Evolutionary conservation across 441 rosid species (phyloP).

Genomic region (Populus tomentosa): DNA sequence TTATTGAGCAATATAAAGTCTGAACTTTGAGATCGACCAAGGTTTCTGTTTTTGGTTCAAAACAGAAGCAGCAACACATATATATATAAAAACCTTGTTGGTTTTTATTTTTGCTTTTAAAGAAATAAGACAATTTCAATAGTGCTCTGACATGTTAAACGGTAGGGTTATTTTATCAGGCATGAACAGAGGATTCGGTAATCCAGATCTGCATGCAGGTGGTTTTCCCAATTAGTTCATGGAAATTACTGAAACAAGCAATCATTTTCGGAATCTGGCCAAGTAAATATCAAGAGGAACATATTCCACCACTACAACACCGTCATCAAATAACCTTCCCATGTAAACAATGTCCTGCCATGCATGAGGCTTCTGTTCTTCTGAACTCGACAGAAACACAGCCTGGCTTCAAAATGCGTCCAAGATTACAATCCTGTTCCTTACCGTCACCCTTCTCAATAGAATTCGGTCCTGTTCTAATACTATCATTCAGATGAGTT

Average conservation of each 20-base stretch:
- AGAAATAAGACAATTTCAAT: neutral
- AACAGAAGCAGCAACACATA: neutral
- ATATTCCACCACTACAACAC: slow-evolving; percentile 50
- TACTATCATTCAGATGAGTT: slow-evolving; percentile 16
- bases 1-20: neutral
- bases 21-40: neutral
- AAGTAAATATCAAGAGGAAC: slow-evolving; percentile 52
- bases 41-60: neutral
- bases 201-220: neutral
- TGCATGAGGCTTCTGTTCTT: slow-evolving; percentile 66
- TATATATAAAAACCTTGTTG: neutral
- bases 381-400: slow-evolving; percentile 68
- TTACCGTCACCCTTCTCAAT: slow-evolving; percentile 23
- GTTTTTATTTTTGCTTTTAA: neutral
- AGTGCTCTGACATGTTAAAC: neutral
- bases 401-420: slow-evolving; percentile 55
- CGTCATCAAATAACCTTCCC: slow-evolving; percentile 59
- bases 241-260: neutral
- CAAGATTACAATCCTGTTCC: slow-evolving; percentile 25
- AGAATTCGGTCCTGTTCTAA: slow-evolving; percentile 23
- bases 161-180: neutral
- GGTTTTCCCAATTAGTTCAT: neutral
- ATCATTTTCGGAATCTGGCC: slow-evolving; percentile 50
- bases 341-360: slow-evolving; percentile 71
- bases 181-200: neutral